Percentiles rank a stretch among this genome's conserved stretches.
phyloP scores from a whole-genome alignment of 2,329 filamentous ascomycete genomes.

The Ciborinia camelliae region DNA sequence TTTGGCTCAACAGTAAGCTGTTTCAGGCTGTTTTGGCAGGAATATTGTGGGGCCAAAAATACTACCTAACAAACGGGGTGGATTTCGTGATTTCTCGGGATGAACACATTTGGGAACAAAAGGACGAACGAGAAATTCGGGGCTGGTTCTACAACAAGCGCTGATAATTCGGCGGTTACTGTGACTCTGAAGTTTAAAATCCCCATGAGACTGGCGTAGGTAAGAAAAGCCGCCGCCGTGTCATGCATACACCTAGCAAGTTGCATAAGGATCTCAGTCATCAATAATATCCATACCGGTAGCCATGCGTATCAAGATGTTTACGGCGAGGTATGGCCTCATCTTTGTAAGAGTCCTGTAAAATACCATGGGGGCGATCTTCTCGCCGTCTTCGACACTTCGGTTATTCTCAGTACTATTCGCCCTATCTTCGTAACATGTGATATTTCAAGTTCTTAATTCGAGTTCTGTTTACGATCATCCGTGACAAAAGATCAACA shows the following conservation, averaged over 20 bases:
- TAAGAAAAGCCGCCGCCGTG: neutral
- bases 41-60: slow-evolving; percentile 1
- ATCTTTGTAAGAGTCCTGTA: neutral
- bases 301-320: slow-evolving; percentile 10
- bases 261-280: neutral
- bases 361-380: slow-evolving; percentile 1
- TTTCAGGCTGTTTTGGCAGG: neutral
- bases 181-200: neutral
- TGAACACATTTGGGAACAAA: neutral
- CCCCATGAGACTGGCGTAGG: neutral
- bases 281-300: no score
- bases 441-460: no score
- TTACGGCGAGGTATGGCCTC: slow-evolving; percentile 9
- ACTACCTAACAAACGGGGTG: neutral
- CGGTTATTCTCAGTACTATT: slow-evolving; percentile 8
- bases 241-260: slow-evolving; percentile 9
- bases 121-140: neutral
- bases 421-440: neutral
- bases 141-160: neutral
- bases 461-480: neutral
- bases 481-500: slow-evolving; percentile 3
- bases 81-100: neutral
- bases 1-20: slow-evolving; percentile 5
- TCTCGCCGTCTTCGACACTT: slow-evolving; percentile 7
- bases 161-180: neutral